Evolutionary conservation across 2,329 filamentous ascomycete species (phyloP), one percentile per base, ranked within the genome.

Genomic region (Epichloe glyceriae): DNA sequence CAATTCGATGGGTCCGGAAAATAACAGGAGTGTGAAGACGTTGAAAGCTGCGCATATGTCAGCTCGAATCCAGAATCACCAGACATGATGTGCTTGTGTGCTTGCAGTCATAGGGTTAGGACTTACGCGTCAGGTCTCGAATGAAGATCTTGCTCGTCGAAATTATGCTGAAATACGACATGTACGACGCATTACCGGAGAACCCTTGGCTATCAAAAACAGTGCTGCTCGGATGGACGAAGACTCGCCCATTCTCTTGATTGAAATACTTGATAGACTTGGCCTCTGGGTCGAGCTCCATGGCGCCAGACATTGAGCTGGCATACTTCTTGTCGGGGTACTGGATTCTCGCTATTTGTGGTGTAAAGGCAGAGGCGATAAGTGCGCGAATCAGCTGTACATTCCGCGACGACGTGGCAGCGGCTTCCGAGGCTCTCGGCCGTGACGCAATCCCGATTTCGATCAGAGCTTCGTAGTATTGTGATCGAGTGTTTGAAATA

Each of bases 261-360:
- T 86, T 88, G 67, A 88, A 97, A 70, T 90, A 98, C 64, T 89
- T 93, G 68, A 98, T 96, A 3, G 85, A 87, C 49, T 83, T 78
- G 4, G 91, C 91, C 67, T 97, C 91, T 0, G 91, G 91, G 62
- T 98, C 93, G 6, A 96, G 75, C 64, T 93, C 91, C 1, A 97
- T 87, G 0, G 93, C 88, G 7, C 93, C 93, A 1, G 88, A 87
- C 55, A 94, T 80, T 2, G 87, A 88, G 37, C 83, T 82, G 12
- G 87, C 86, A 66, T 94, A 98, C 67, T 96, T 97, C 72, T 95
- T 95, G 69, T 95, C 88, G 0, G 93, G 93, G 58, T 96, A 88
- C 56, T 89, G 85, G 62, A 98, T 95, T 49, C 90, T 82, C 14
- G 89, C 89, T 56, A 96, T 82, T 67, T 97, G 91, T 0, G 93